Evolutionary conservation across 2,329 filamentous ascomycete species (phyloP).

Genomic region (Alternaria consortialis): DNA sequence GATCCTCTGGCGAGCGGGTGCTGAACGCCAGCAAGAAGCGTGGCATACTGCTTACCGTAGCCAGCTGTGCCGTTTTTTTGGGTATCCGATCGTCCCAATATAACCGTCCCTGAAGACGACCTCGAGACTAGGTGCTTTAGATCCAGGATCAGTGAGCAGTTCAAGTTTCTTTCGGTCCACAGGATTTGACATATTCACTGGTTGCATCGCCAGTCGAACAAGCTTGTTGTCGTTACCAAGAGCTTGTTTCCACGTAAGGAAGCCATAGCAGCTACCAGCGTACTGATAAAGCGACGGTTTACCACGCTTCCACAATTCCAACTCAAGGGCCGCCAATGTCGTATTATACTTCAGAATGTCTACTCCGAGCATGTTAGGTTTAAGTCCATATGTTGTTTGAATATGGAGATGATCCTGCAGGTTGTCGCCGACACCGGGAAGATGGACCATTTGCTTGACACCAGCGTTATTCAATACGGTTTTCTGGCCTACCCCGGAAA

Average conservation of each 20-base stretch:
- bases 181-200: slow-evolving; percentile 21
- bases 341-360: slow-evolving; percentile 32
- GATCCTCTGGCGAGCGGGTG: slow-evolving; percentile 41
- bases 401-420: slow-evolving; percentile 35
- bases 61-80: slow-evolving; percentile 31
- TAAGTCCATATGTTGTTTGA: slow-evolving; percentile 29
- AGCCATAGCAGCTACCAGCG: slow-evolving; percentile 51
- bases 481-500: slow-evolving; percentile 33
- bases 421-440: slow-evolving; percentile 36
- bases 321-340: slow-evolving; percentile 50
- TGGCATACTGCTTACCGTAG: slow-evolving; percentile 34
- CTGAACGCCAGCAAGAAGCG: slow-evolving; percentile 41
- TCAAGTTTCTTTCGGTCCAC: slow-evolving; percentile 34
- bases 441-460: slow-evolving; percentile 22
- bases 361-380: slow-evolving; percentile 24
- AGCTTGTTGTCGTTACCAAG: slow-evolving; percentile 33
- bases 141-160: slow-evolving; percentile 42
- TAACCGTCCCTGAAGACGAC: slow-evolving; percentile 57
- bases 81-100: slow-evolving; percentile 50
- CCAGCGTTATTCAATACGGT: slow-evolving; percentile 17
- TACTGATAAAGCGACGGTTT: slow-evolving; percentile 52
- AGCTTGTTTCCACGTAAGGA: slow-evolving; percentile 54
- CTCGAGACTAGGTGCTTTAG: slow-evolving; percentile 52
- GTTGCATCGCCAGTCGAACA: slow-evolving; percentile 18
- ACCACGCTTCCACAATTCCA: slow-evolving; percentile 46